Percentiles rank a stretch among this genome's conserved stretches.
Evolutionary conservation across 192 early-diverging fungal genomes (phyloP).

Genomic region (Coemansia sp.): DNA sequence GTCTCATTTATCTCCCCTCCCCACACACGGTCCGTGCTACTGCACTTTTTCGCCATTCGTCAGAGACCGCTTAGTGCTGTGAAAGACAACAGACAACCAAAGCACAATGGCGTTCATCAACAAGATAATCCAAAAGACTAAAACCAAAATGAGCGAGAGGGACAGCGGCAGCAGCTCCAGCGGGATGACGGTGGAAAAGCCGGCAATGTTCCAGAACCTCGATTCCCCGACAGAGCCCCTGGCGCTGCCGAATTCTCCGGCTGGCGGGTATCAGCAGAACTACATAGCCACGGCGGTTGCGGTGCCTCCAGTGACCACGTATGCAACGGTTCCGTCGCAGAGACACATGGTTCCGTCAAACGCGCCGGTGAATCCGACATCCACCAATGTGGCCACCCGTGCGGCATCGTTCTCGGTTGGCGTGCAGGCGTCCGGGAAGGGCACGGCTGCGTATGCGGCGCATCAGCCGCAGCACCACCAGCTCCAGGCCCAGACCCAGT

Average conservation of each 20-base stretch:
- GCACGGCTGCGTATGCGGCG: conserved; percentile 5
- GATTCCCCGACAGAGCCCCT: conserved; percentile 41
- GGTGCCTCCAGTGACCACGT: conserved; percentile 18
- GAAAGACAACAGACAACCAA: background rate
- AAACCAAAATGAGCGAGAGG: conserved; percentile 50
- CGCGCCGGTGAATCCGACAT: conserved; percentile 26
- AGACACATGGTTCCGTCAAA: conserved; percentile 52
- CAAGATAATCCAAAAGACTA: conserved; percentile 59
- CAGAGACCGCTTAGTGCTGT: background rate
- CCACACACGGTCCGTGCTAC: no score
- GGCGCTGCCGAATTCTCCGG: conserved; percentile 21
- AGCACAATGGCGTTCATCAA: conserved; percentile 56
- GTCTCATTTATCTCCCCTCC: no score
- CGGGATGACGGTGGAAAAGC: conserved; percentile 17
- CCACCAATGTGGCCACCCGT: conserved; percentile 43
- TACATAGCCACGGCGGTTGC: conserved; percentile 10
- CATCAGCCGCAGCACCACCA: conserved; percentile 11
- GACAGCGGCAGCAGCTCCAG: conserved; percentile 15
- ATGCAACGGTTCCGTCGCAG: conserved; percentile 25
- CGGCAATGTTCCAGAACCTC: conserved; percentile 12
- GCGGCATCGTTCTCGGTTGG: conserved; percentile 51
- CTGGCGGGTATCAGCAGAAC: conserved; percentile 14
- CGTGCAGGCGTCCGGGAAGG: conserved; percentile 14
- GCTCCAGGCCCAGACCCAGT: background rate
- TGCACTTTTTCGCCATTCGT: conserved; percentile 1